phyloP scores from a whole-genome alignment of 495 filamentous ascomycete genomes.

The Tuber magnatum region DNA sequence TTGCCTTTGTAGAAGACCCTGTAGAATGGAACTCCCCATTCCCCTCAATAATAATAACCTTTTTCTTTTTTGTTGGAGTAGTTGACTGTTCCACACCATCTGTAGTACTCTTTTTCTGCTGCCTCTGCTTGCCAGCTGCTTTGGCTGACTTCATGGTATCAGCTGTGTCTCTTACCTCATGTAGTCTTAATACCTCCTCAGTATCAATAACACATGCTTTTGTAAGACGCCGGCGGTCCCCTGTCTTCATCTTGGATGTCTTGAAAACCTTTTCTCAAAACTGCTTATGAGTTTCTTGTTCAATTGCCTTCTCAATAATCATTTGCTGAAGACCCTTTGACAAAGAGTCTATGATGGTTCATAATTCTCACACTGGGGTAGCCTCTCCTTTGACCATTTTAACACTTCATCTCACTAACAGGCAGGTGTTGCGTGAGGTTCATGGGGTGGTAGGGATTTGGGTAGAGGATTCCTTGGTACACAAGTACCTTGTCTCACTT shows the following conservation, averaged over 20 bases:
- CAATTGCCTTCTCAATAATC: conserved; percentile 19
- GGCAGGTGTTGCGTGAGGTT: neutral
- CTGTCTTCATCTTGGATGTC: conserved; percentile 9
- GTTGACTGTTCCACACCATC: neutral
- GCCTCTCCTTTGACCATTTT: neutral
- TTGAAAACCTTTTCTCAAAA: conserved; percentile 17
- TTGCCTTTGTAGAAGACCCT: neutral
- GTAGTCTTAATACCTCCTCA: conserved; percentile 12
- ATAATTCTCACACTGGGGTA: neutral
- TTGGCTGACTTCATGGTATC: conserved; percentile 10
- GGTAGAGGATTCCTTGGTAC: neutral
- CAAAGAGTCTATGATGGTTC: conserved; percentile 6
- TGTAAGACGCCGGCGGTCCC: conserved; percentile 12
- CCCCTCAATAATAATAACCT: conserved; percentile 9
- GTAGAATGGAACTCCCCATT: neutral
- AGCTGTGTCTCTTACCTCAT: conserved; percentile 11
- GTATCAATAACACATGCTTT: conserved; percentile 22
- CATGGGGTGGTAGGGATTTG: neutral
- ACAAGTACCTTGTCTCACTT: neutral
- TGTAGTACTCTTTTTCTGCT: conserved; percentile 11
- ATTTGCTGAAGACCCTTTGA: conserved; percentile 14
- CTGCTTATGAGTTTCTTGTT: conserved; percentile 15
- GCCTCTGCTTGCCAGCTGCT: neutral
- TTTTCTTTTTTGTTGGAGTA: conserved; percentile 4
- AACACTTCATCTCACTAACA: neutral